Evolutionary conservation across 768 basidiomycete species (phyloP), one percentile per base, ranked within the genome.

Genomic region (Ramaria sp.): DNA sequence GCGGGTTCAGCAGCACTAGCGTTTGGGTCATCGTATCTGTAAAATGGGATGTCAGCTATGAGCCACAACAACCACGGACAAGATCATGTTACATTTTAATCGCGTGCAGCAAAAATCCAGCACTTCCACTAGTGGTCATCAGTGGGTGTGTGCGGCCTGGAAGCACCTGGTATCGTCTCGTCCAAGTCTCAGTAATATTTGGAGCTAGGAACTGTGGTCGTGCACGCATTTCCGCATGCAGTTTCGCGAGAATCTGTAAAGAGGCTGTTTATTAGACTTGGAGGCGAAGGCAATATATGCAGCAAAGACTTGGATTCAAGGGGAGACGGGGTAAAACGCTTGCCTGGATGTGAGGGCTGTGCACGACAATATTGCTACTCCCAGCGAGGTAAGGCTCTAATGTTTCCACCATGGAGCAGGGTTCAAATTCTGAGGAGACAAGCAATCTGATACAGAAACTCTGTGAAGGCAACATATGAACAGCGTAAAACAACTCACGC

Each of bases 71-170:
- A 13, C 32, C 2, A 34, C 34, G 5, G 47, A 41, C n/a, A 22
- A 18, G 48, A 52, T n/a, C 34, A 55, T 74, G n/a, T 42, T 72
- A 93, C 86, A 97, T 81, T 78, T 89, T 90, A n/a, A 82, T 84
- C 16, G 83, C 78, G 63, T 88, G 82, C 28, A 97, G 74, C 42
- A 98, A 69, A 68, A 81, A 96, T 0, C 96, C 95, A 13, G 92
- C 94, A 1, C 85, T 83, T 10, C 89, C 90, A 20, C 88, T 85
- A 56, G 82, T 88, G 54, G 75, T 83, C 96, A 99, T 98, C 59
- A 79, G 81, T 3, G 96, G 96, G 70, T 99, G 96, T 38, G 90
- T 95, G 34, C 96, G 78, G 22, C 96, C 95, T 22, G 96, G 96
- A n/a, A 99, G 74, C 15, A 93, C 84, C 71, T 98, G 95, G 70